Conservation (phyloP, 2,329 filamentous ascomycete species). For the Ceratocystis harringtonii region DNA sequence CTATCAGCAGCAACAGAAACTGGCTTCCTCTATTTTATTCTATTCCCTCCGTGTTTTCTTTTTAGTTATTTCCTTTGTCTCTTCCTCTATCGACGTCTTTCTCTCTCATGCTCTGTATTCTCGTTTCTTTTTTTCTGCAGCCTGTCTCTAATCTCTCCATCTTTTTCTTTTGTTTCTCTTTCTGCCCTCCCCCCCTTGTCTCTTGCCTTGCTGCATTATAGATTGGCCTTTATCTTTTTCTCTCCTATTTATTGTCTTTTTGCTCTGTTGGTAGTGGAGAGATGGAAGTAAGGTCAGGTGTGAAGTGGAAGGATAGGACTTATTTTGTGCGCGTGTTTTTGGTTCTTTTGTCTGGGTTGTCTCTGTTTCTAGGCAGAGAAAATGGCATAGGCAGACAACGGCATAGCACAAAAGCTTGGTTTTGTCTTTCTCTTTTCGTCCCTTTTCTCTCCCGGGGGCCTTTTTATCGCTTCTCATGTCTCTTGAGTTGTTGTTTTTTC, state of each 20-base stretch:
- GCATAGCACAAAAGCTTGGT: neutral
- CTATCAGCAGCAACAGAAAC: neutral
- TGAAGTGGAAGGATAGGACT: too few relatives aligned
- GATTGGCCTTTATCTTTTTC: neutral
- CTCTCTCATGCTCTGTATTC: neutral
- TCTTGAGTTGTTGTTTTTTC: slow-evolving; percentile 1
- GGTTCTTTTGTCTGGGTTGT: neutral
- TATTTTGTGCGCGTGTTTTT: too few relatives aligned
- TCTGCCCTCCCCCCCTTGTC: neutral
- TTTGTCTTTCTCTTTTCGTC: neutral
- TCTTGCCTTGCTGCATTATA: neutral
- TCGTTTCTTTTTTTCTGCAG: neutral
- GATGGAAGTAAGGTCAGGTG: neutral
- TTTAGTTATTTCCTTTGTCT: neutral
- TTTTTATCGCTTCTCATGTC: neutral
- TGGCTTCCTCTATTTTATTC: neutral
- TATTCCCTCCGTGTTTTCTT: neutral
- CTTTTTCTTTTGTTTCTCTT: neutral
- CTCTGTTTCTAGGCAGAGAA: neutral
- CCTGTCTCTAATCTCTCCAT: neutral
- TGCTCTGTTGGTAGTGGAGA: neutral
- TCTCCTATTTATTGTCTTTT: neutral
- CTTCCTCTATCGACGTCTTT: neutral
- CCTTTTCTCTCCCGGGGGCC: neutral
- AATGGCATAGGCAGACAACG: neutral